Evolutionary conservation across 805 yeast genomes (phyloP).

Genomic region (Sungouiozyma intestinalis): DNA sequence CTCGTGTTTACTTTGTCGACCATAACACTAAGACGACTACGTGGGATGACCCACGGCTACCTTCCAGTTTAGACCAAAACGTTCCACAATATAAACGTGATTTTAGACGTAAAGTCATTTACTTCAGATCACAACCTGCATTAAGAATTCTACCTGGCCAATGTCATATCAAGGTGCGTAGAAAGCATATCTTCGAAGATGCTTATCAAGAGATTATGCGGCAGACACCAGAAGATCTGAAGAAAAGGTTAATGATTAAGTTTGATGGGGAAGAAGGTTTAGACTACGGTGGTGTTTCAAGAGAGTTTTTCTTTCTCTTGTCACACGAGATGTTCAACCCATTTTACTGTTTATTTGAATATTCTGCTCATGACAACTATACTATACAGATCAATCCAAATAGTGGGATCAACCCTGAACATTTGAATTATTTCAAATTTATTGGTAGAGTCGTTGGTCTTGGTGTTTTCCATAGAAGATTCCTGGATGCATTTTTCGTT

Average conservation of each 20-base stretch:
- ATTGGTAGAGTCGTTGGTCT: slow-evolving; percentile 97
- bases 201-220: slow-evolving; percentile 98
- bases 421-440: slow-evolving; percentile 92
- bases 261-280: slow-evolving; percentile 99
- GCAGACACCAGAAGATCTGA: slow-evolving; percentile 96
- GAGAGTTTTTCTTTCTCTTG: slow-evolving; percentile 92
- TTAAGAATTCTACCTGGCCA: slow-evolving; percentile 95
- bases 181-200: slow-evolving; percentile 94
- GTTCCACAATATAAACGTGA: slow-evolving; percentile 99
- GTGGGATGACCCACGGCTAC: slow-evolving; percentile 99
- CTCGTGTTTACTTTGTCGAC: slow-evolving; percentile 96
- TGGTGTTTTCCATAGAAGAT: slow-evolving; percentile 97
- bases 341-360: slow-evolving; percentile 91
- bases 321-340: slow-evolving; percentile 99
- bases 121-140: slow-evolving; percentile 97
- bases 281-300: slow-evolving; percentile 98
- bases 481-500: slow-evolving; percentile 95
- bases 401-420: slow-evolving; percentile 95
- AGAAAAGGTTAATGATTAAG: slow-evolving; percentile 94
- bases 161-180: slow-evolving; percentile 94
- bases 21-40: slow-evolving; percentile 98
- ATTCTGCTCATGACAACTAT: slow-evolving; percentile 95
- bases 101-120: slow-evolving; percentile 92
- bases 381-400: slow-evolving; percentile 97
- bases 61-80: slow-evolving; percentile 92